Percentiles rank a stretch among this genome's conserved stretches.
Evolutionary conservation across 345 rosid species (phyloP).

Genomic region (Nasturtium officinale): DNA sequence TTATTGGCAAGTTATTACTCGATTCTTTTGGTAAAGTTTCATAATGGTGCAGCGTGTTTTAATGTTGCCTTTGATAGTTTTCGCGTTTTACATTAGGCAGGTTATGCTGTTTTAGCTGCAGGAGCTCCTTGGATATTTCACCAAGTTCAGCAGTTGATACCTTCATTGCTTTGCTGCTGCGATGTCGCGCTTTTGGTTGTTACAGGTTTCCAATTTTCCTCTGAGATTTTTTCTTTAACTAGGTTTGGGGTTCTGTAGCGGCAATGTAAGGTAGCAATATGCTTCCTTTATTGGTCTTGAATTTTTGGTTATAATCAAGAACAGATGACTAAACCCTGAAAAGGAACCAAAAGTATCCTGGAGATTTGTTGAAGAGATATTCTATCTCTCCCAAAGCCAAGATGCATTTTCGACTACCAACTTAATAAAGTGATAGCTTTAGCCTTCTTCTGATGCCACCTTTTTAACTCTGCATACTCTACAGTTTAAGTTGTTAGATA

Average conservation of each 20-base stretch:
- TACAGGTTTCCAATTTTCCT: constrained; percentile 53
- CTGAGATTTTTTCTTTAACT: not conserved
- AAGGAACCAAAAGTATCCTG: too few species aligned
- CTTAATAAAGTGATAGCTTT: not conserved
- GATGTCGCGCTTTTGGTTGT: constrained; percentile 68
- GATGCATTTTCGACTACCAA: not conserved
- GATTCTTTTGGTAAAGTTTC: not conserved
- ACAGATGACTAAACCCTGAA: too few species aligned
- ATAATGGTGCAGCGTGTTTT: not conserved
- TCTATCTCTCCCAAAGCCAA: too few species aligned
- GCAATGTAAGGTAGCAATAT: not conserved
- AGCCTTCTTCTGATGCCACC: constrained; percentile 1
- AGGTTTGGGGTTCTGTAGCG: not conserved
- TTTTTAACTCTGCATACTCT: not conserved
- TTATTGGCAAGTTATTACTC: constrained; percentile 64
- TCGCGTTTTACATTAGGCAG: constrained; percentile 51
- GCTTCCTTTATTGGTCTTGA: not conserved
- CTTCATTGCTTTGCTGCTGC: constrained; percentile 75
- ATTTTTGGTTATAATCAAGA: not conserved
- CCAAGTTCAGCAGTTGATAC: constrained; percentile 45
- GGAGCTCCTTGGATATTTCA: constrained; percentile 72
- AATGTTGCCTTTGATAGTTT: constrained; percentile 33
- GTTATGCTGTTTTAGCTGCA: constrained; percentile 73
- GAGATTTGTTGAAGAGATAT: too few species aligned
- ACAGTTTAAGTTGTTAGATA: too few species aligned